phyloP scores from a whole-genome alignment of 1,139 yeast species.

The Trichomonascaceae sp. region DNA sequence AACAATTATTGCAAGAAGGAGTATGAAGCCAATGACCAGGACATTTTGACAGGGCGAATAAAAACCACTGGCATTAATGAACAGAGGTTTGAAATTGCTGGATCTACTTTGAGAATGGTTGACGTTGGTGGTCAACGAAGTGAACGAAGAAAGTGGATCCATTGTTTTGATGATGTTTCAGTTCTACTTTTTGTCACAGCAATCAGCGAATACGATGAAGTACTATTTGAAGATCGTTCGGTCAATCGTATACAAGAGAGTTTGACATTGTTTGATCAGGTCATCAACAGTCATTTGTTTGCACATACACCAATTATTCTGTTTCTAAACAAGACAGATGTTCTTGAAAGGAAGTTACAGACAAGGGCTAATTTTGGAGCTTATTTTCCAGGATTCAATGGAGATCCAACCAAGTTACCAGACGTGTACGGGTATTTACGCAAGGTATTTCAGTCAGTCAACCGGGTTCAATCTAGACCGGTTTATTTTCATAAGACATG shows the following conservation, averaged over 20 bases:
- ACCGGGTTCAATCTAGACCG: slow-evolving; percentile 57
- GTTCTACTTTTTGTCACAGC: slow-evolving; percentile 90
- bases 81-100: slow-evolving; percentile 64
- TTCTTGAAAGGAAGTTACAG: slow-evolving; percentile 64
- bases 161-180: slow-evolving; percentile 87
- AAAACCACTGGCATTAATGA: slow-evolving; percentile 96
- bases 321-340: slow-evolving; percentile 82
- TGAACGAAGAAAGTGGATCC: slow-evolving; percentile 94
- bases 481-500: slow-evolving; percentile 89
- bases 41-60: slow-evolving; percentile 82
- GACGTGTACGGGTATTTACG: slow-evolving; percentile 26
- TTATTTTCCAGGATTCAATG: slow-evolving; percentile 9
- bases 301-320: slow-evolving; percentile 78
- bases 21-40: slow-evolving; percentile 72
- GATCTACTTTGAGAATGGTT: slow-evolving; percentile 61
- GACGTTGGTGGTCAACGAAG: slow-evolving; percentile 98
- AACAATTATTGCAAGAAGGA: slow-evolving; percentile 54
- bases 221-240: slow-evolving; percentile 79
- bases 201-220: slow-evolving; percentile 87
- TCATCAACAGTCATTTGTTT: slow-evolving; percentile 86
- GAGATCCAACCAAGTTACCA: slow-evolving; percentile 14
- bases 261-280: slow-evolving; percentile 71
- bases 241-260: slow-evolving; percentile 93
- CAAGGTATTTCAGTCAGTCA: slow-evolving; percentile 38
- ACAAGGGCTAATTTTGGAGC: slow-evolving; percentile 38